Percentiles rank a stretch among this genome's conserved stretches.
Conservation (phyloP, 768 basidiomycete species). For the Amanita thiersii region DNA sequence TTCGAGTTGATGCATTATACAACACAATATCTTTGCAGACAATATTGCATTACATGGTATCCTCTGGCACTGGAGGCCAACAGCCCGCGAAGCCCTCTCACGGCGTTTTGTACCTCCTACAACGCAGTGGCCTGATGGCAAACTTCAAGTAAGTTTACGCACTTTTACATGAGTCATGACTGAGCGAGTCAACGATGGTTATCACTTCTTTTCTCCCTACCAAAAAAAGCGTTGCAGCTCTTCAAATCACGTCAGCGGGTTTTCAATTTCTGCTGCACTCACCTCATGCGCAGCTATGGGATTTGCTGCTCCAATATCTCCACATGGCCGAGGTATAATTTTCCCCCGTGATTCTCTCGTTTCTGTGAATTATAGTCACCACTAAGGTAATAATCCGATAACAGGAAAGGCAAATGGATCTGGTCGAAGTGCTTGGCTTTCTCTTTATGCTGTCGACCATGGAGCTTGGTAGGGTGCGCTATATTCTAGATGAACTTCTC, state of each 20-base stretch:
- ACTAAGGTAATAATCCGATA: constrained; percentile 11
- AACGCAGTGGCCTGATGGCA: constrained; percentile 83
- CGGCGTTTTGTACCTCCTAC: constrained; percentile 76
- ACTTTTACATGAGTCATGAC: no score
- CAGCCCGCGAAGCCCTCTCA: constrained; percentile 68
- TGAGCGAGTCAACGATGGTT: no score
- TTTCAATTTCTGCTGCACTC: constrained; percentile 96
- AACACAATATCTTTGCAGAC: constrained; percentile 44
- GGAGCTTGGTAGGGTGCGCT: constrained; percentile 79
- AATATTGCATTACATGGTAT: constrained; percentile 97
- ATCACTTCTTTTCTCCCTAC: no score
- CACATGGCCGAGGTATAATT: constrained; percentile 76
- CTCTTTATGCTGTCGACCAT: constrained; percentile 96
- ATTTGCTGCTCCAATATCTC: constrained; percentile 84
- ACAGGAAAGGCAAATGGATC: constrained; percentile 83
- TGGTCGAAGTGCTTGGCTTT: constrained; percentile 89
- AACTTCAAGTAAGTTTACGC: constrained; percentile 52
- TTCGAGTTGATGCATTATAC: constrained; percentile 1
- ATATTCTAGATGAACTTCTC: constrained; percentile 9
- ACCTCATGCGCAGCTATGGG: constrained; percentile 94
- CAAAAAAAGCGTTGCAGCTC: constrained; percentile 49
- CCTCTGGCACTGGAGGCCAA: constrained; percentile 78
- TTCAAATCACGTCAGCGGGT: constrained; percentile 86
- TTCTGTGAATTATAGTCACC: constrained; percentile 10
- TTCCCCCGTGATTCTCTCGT: constrained; percentile 9